Base-by-base conservation (phyloP, 2,329 filamentous ascomycete genomes). In the Aspergillus bombycis region DNA sequence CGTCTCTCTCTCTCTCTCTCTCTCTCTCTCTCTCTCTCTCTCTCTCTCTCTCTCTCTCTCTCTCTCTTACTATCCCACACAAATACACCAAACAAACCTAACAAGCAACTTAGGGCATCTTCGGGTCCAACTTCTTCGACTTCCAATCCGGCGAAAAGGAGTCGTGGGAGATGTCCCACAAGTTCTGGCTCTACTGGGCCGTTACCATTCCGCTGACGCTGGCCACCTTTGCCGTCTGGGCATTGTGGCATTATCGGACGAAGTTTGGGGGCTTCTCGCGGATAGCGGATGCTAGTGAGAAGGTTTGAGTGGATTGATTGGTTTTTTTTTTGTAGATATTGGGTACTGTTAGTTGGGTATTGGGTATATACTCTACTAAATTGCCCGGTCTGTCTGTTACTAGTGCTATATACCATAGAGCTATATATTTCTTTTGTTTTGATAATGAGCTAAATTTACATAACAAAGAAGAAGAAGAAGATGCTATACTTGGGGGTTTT, bases 41-140 rank as follows among this genome's bases (percentile, higher is more conserved):
- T 5, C 14, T 1, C 10, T 6, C 16, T 2, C 8, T 28, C 23
- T 32, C 14, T 55, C 23, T 57, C 9, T 19, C 19, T 30, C 21
- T 7, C 34, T 23, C 5, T 30, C 19, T 26, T n/a, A n/a, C n/a
- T n/a, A n/a, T n/a, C n/a, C n/a, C n/a, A n/a, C n/a, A n/a, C n/a
- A n/a, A n/a, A n/a, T n/a, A n/a, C n/a, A 28, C 26, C 26, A 5
- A 28, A 28, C 26, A 52, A 48, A 55, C 21, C n/a, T 50, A 60
- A 55, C 43, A 38, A 52, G 30, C 10, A 46, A 30, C 16, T 3
- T 36, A 74, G 72, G 73, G 71, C 21, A 57, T 78, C 34, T 78
- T 77, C 65, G 75, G 76, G 16, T 77, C 73, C 52, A 74, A 73
- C 23, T 78, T 78, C 58, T 78, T 77, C 65, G 67, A 73, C 38